Evolutionary conservation across 2,329 filamentous ascomycete genomes (phyloP).

Genomic region (Dactylellina cionopaga): DNA sequence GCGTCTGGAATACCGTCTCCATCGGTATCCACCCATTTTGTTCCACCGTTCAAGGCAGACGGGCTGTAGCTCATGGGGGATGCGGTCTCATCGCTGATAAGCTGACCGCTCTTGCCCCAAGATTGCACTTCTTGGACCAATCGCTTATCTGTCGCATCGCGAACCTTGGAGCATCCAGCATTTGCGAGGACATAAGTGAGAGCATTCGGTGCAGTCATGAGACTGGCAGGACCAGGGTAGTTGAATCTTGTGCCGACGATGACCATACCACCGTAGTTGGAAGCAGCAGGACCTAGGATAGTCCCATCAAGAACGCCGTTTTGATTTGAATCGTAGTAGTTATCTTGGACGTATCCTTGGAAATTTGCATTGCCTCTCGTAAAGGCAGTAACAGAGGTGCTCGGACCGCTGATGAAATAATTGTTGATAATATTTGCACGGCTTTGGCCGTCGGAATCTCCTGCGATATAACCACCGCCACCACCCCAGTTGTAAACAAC

Average conservation of each 20-base stretch:
- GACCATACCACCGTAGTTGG: conserved; percentile 64
- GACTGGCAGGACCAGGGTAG: conserved; percentile 63
- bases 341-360: conserved; percentile 66
- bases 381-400: conserved; percentile 65
- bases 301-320: conserved; percentile 66
- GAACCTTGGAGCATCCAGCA: conserved; percentile 63
- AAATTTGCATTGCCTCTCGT: conserved; percentile 68
- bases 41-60: conserved; percentile 61
- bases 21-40: conserved; percentile 63
- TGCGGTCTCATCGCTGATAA: conserved; percentile 64
- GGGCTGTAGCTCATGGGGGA: conserved; percentile 61
- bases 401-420: conserved; percentile 69
- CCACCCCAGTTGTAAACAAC: conserved; percentile 69
- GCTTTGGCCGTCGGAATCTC: conserved; percentile 64
- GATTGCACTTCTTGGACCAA: conserved; percentile 62
- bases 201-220: conserved; percentile 61
- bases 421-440: conserved; percentile 68
- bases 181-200: conserved; percentile 61
- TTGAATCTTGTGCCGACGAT: conserved; percentile 61
- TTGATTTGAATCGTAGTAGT: conserved; percentile 66
- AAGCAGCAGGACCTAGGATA: conserved; percentile 60
- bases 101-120: conserved; percentile 63
- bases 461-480: conserved; percentile 68
- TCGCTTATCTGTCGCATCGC: conserved; percentile 63
- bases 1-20: conserved; percentile 66